Conservation (phyloP, 1,284 basidiomycete genomes). For the Puccinia polysora region DNA sequence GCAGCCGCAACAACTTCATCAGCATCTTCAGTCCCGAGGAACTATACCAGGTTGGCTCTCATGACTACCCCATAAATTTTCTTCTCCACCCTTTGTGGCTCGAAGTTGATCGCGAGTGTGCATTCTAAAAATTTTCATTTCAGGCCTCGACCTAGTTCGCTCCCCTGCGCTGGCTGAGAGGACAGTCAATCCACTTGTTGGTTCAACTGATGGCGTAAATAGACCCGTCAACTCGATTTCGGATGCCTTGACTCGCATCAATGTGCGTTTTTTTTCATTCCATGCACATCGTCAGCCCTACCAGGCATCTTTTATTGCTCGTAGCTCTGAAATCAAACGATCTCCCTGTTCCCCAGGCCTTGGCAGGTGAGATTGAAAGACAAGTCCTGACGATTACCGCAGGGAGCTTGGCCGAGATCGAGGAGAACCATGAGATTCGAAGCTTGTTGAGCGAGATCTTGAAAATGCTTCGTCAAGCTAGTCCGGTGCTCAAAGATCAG, state of each 20-base stretch:
- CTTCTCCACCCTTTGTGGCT: too few relatives aligned
- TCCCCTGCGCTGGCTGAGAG: background rate
- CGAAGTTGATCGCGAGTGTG: background rate
- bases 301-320: background rate
- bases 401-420: too few relatives aligned
- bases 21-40: background rate
- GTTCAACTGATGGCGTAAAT: background rate
- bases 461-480: too few relatives aligned
- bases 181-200: background rate
- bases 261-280: background rate
- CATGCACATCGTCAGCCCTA: too few relatives aligned
- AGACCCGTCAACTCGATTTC: background rate
- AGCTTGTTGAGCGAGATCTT: too few relatives aligned
- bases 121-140: background rate
- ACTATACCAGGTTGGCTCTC: background rate
- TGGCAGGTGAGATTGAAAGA: too few relatives aligned
- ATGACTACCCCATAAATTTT: background rate
- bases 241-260: constrained; percentile 1
- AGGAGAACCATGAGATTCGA: too few relatives aligned
- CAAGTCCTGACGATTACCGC: too few relatives aligned
- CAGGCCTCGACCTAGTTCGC: background rate
- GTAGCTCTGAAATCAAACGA: background rate
- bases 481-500: too few relatives aligned
- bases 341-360: too few relatives aligned
- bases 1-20: background rate